Conservation (phyloP, 2,329 filamentous ascomycete genomes). For the Botryotinia convoluta region DNA sequence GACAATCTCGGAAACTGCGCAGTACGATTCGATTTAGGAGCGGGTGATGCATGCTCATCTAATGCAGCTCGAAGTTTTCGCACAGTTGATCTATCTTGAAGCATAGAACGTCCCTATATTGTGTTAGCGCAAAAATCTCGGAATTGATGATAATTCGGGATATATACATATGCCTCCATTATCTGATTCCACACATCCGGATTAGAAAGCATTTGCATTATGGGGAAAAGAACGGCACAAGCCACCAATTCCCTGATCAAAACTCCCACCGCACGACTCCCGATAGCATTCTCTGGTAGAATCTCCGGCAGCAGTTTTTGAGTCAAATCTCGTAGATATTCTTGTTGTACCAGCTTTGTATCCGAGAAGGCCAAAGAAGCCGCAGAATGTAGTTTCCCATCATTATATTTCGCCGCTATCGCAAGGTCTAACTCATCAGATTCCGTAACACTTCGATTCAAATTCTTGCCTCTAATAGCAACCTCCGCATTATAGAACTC, state of each 20-base stretch:
- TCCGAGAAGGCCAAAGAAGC: slow-evolving; percentile 81
- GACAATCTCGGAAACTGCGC: slow-evolving; percentile 74
- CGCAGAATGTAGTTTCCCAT: slow-evolving; percentile 84
- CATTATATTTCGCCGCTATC: slow-evolving; percentile 89
- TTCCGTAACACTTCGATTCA: slow-evolving; percentile 88
- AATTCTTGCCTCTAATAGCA: slow-evolving; percentile 78
- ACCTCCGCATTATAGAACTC: slow-evolving; percentile 91
- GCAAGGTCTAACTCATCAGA: slow-evolving; percentile 94
- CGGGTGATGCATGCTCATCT: slow-evolving; percentile 89
- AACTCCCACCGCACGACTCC: slow-evolving; percentile 75
- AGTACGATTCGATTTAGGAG: slow-evolving; percentile 62
- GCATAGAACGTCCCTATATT: slow-evolving; percentile 68
- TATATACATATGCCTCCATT: slow-evolving; percentile 73
- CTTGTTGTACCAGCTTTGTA: slow-evolving; percentile 80
- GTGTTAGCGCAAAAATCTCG: slow-evolving; percentile 21
- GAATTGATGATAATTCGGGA: neutral
- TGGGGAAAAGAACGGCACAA: slow-evolving; percentile 82
- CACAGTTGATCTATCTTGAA: slow-evolving; percentile 95
- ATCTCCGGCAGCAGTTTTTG: slow-evolving; percentile 70
- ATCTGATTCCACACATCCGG: slow-evolving; percentile 98
- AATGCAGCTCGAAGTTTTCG: slow-evolving; percentile 86
- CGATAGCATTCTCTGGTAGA: slow-evolving; percentile 69
- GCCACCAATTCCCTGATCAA: slow-evolving; percentile 87
- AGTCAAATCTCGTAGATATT: slow-evolving; percentile 77
- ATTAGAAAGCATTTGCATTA: slow-evolving; percentile 77